Base-by-base conservation (phyloP, 257 asterid species). In the Osmanthus fragrans region DNA sequence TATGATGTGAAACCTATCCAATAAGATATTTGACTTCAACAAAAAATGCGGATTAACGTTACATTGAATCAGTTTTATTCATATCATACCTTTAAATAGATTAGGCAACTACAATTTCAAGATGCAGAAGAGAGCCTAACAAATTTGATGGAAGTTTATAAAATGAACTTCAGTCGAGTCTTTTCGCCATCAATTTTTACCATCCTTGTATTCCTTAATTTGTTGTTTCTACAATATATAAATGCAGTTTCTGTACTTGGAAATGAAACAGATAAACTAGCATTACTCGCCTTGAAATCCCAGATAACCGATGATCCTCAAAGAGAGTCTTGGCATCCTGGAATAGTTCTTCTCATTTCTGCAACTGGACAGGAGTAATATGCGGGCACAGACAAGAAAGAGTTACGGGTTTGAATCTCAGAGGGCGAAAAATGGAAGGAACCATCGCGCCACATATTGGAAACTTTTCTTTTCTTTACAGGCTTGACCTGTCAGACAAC, bases 311-410 rank as follows among this genome's bases (percentile, higher is more conserved):
- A 82, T 13, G 91, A 90, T 73, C 92, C 90, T 21, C 79, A 33
- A 7, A 80, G 80, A 80, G 80, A 68, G 65, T 80, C 60, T 30
- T 82, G 37, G 76, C 19, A 72, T 77, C 84, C 19, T 86, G 91
- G 91, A 85, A 88, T 45, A 56, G 70, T 4, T 71, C 82, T 27
- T 70, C 65, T 34, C 82, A 76, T 72, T 80, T 86, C 71, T 85
- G 90, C 84, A 56, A 71, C n/a, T 88, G 94, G 94, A 77, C 67
- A 39, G 92, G 92, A 29, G 86, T 88, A 25, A 56, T 32, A 37
- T 88, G 91, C 65, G 82, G 83, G 72, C 18, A 2, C 16, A 23
- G 37, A 70, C 73, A 71, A 45, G 75, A 80, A 68, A 76, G 87
- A 75, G 87, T 88, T 70, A 73, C 64, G n/a, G 63, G 74, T 76